Conservation (phyloP, 2,329 filamentous ascomycete species). For the Madurella fahalii region DNA sequence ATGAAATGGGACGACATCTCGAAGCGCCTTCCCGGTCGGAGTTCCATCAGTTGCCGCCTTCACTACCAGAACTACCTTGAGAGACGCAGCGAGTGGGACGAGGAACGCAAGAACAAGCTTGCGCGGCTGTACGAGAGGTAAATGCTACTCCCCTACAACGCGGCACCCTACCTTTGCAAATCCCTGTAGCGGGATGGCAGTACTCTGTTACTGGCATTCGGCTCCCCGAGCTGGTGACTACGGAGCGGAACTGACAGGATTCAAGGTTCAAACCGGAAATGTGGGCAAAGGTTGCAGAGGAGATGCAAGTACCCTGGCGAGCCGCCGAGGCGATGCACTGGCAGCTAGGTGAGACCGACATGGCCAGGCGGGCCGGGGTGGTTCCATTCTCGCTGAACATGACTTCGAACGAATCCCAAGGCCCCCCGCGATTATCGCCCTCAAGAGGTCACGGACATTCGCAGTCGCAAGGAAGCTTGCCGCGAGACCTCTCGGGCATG, state of each 20-base stretch:
- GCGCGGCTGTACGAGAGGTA: conserved; percentile 94
- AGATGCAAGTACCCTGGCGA: conserved; percentile 93
- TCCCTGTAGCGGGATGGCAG: neutral
- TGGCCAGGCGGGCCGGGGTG: conserved; percentile 87
- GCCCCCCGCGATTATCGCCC: conserved; percentile 36
- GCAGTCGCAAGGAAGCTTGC: conserved; percentile 44
- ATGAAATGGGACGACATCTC: conserved; percentile 99
- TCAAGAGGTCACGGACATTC: conserved; percentile 41
- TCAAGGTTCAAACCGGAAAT: conserved; percentile 92
- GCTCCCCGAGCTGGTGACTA: neutral
- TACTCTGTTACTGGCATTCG: neutral
- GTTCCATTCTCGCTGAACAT: conserved; percentile 70
- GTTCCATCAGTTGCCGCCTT: conserved; percentile 87
- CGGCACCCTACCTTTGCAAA: neutral
- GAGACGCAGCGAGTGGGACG: conserved; percentile 88
- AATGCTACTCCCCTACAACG: conserved; percentile 24
- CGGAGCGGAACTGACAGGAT: conserved; percentile 23
- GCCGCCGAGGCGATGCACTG: conserved; percentile 98
- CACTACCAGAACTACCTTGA: conserved; percentile 98
- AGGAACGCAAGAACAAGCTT: conserved; percentile 95
- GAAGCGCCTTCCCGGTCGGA: conserved; percentile 82
- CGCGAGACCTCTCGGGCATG: conserved; percentile 39
- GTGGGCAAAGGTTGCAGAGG: conserved; percentile 93
- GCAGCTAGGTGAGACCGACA: conserved; percentile 89
- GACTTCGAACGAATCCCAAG: conserved; percentile 36